Conservation (phyloP, 345 rosid species). For the Moringa oleifera region DNA sequence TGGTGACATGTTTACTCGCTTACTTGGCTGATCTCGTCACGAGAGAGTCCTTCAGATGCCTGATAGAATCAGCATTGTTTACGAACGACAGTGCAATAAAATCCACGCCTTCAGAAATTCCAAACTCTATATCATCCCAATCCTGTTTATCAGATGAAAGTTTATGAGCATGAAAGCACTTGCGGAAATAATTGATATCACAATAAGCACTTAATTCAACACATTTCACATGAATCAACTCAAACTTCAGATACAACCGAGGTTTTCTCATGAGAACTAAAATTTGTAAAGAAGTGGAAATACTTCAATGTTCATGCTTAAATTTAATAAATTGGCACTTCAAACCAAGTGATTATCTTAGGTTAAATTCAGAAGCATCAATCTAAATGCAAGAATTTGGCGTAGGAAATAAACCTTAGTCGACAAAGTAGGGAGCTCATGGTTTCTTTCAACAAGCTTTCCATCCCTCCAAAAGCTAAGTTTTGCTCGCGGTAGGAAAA, state of each 20-base stretch:
- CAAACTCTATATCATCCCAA: conserved; percentile 62
- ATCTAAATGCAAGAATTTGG: background rate
- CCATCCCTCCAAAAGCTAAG: conserved; percentile 71
- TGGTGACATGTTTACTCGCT: conserved; percentile 1
- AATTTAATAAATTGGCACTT: too few relatives aligned
- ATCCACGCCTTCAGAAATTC: conserved; percentile 60
- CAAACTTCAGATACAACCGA: background rate
- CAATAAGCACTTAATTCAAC: too few relatives aligned
- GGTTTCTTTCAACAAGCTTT: conserved; percentile 37
- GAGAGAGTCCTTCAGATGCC: conserved; percentile 45
- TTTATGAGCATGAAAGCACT: too few relatives aligned
- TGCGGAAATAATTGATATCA: too few relatives aligned
- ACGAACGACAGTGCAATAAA: conserved; percentile 63
- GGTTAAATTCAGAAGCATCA: background rate
- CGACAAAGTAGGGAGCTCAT: conserved; percentile 50
- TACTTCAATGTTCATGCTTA: too few relatives aligned
- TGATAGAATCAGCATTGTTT: conserved; percentile 45
- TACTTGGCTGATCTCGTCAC: conserved; percentile 48
- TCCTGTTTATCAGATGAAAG: conserved; percentile 34
- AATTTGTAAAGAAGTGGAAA: background rate
- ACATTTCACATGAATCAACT: too few relatives aligned
- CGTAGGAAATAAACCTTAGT: conserved; percentile 35
- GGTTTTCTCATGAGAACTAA: background rate
- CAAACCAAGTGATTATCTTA: background rate
- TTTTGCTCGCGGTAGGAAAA: conserved; percentile 67